A percentile compares a stretch with the other conserved stretches of the same genome.
Evolutionary conservation across 225 moss, liverwort and hornwort species (phyloP).

Genomic region (Climacium dendroides): DNA sequence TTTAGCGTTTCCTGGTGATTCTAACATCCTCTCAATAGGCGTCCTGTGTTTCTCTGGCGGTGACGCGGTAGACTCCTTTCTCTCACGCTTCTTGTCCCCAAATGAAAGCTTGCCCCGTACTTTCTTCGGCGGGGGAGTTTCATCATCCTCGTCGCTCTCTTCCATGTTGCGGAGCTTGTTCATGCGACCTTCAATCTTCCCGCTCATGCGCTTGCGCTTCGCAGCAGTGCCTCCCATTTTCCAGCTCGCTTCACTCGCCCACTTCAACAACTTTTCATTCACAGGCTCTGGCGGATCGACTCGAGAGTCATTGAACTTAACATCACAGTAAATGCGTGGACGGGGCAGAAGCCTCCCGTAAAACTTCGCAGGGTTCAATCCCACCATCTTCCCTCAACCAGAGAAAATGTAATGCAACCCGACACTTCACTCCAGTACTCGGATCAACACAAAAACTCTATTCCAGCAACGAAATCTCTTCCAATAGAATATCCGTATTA

Average conservation of each 20-base stretch:
- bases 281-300: constrained; percentile 52
- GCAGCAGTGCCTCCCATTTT: constrained; percentile 63
- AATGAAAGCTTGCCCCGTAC: neutral
- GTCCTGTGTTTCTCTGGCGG: neutral
- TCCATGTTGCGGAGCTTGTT: constrained; percentile 51
- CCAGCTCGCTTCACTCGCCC: constrained; percentile 71
- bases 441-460: too few species aligned
- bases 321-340: constrained; percentile 55
- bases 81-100: neutral
- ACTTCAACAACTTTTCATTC: constrained; percentile 35
- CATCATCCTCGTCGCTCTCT: constrained; percentile 36
- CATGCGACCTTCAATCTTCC: constrained; percentile 74
- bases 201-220: constrained; percentile 57
- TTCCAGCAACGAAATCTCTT: too few species aligned
- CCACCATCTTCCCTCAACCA: constrained; percentile 5
- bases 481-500: neutral
- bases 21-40: constrained; percentile 24
- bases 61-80: neutral
- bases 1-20: neutral
- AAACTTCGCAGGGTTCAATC: constrained; percentile 51
- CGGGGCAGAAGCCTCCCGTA: constrained; percentile 67
- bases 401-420: neutral
- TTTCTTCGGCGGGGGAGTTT: neutral
- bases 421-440: neutral
- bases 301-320: constrained; percentile 26